phyloP scores from a whole-genome alignment of 2,329 filamentous ascomycete species.

The Metarhizium humberi region DNA sequence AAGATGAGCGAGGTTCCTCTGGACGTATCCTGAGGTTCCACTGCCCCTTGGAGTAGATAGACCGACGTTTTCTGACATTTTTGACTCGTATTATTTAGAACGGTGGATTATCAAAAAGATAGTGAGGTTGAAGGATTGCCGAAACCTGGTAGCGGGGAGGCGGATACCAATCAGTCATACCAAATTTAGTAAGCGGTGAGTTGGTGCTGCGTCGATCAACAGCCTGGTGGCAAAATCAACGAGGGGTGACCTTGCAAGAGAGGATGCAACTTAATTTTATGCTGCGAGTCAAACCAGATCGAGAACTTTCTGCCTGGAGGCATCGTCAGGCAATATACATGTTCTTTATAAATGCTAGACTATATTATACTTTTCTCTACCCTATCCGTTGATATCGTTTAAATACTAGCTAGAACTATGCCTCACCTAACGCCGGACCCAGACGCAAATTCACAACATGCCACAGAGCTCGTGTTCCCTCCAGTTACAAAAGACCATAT shows the following conservation, averaged over 20 bases:
- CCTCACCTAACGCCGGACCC: conserved; percentile 21
- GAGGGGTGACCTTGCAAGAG: conserved; percentile 8
- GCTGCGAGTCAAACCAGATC: background rate
- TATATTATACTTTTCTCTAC: background rate
- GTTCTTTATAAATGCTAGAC: too few species aligned
- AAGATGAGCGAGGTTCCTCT: conserved; percentile 87
- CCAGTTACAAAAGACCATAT: conserved; percentile 81
- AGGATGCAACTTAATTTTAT: background rate
- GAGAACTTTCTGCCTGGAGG: background rate
- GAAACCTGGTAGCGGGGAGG: background rate
- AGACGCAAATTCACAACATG: conserved; percentile 8
- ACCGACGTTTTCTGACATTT: conserved; percentile 95
- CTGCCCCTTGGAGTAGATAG: conserved; percentile 89
- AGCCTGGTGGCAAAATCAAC: conserved; percentile 16
- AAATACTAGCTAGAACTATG: conserved; percentile 15
- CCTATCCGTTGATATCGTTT: background rate
- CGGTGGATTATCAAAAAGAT: background rate
- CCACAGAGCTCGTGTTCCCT: conserved; percentile 55
- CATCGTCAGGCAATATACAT: too few species aligned
- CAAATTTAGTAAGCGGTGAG: conserved; percentile 14
- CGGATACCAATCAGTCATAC: background rate
- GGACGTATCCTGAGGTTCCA: conserved; percentile 94
- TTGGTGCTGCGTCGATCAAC: conserved; percentile 4
- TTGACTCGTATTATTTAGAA: background rate
- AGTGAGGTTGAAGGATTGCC: background rate